phyloP scores from a whole-genome alignment of 495 filamentous ascomycete genomes.

The Penicillium angulare region DNA sequence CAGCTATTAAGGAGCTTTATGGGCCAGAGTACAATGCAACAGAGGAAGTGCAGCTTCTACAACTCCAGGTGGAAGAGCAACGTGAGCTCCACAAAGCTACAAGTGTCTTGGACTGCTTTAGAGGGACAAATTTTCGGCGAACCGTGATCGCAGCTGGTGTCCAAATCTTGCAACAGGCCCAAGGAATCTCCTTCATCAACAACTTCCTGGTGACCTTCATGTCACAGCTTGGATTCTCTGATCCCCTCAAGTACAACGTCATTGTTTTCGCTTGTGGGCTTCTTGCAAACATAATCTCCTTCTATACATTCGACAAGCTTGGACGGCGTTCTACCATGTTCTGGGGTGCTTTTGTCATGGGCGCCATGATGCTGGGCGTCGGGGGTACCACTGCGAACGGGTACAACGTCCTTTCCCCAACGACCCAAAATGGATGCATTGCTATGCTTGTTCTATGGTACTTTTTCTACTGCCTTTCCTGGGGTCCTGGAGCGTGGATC shows the following conservation, averaged over 20 bases:
- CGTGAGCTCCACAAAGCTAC: conserved; percentile 4
- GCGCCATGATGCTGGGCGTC: conserved; percentile 31
- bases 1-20: conserved; percentile 5
- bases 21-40: background rate
- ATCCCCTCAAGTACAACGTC: conserved; percentile 26
- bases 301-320: conserved; percentile 48
- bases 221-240: conserved; percentile 16
- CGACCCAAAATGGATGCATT: conserved; percentile 4
- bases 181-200: conserved; percentile 58
- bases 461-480: conserved; percentile 5
- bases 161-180: conserved; percentile 55
- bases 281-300: conserved; percentile 52
- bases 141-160: conserved; percentile 49
- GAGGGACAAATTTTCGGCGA: conserved; percentile 49
- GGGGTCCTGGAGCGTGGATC: conserved; percentile 15
- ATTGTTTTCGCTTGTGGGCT: conserved; percentile 49
- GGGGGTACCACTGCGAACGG: conserved; percentile 33
- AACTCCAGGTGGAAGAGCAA: conserved; percentile 5
- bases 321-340: conserved; percentile 54
- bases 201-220: conserved; percentile 20
- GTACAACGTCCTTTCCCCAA: background rate
- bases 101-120: conserved; percentile 28
- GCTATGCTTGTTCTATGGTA: conserved; percentile 12
- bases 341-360: conserved; percentile 33
- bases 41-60: conserved; percentile 4